A percentile compares a stretch with the other conserved stretches of the same genome.
Evolutionary conservation across 2,329 filamentous ascomycete species (phyloP).

Genomic region (Apiospora koreana): DNA sequence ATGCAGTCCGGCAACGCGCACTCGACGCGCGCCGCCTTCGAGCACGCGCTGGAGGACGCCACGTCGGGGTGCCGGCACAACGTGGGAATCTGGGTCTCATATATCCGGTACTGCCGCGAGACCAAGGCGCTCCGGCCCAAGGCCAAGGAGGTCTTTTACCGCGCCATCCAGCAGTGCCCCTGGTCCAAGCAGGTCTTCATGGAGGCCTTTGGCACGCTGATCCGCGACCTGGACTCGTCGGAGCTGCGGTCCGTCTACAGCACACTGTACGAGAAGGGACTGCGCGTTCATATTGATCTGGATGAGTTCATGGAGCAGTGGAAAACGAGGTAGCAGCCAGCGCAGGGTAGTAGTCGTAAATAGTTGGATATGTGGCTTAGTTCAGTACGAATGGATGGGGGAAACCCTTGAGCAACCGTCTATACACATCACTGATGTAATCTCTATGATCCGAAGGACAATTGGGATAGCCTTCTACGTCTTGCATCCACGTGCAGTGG

Average conservation of each 20-base stretch:
- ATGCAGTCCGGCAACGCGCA: slow-evolving; percentile 48
- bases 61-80: slow-evolving; percentile 36
- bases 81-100: slow-evolving; percentile 49
- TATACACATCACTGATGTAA: too few relatives aligned
- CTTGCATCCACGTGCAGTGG: too few relatives aligned
- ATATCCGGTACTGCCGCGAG: slow-evolving; percentile 48
- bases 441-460: too few relatives aligned
- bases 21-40: slow-evolving; percentile 52
- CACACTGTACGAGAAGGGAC: slow-evolving; percentile 49
- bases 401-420: too few relatives aligned
- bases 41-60: slow-evolving; percentile 48
- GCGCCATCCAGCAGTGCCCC: slow-evolving; percentile 37
- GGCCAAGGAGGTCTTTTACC: slow-evolving; percentile 32
- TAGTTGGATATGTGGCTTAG: not conserved
- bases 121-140: slow-evolving; percentile 24
- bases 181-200: slow-evolving; percentile 52
- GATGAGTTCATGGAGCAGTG: slow-evolving; percentile 47
- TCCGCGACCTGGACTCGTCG: slow-evolving; percentile 43
- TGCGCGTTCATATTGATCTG: slow-evolving; percentile 53
- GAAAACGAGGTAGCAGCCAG: slow-evolving; percentile 12
- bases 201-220: slow-evolving; percentile 51
- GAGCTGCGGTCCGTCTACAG: slow-evolving; percentile 52
- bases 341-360: not conserved
- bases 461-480: too few relatives aligned
- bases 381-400: too few relatives aligned